These are phyloP conservation scores for Kalmusia sp. DNA, from an alignment of 2,329 filamentous ascomycete species.

Conservation along the genomic window DNA sequence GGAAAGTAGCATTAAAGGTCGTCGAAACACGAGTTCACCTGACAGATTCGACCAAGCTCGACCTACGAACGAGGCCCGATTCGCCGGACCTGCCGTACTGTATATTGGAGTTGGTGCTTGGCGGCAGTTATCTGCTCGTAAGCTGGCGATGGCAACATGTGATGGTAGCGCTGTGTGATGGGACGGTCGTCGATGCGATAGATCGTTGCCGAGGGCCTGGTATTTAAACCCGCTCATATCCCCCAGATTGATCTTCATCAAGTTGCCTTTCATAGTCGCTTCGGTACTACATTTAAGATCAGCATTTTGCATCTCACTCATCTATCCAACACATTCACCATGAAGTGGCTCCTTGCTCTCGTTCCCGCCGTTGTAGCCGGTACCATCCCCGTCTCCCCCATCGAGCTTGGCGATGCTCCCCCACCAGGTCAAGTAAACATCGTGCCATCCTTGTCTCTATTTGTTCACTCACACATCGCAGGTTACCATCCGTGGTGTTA, in stretches of 20 bases:
- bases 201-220: constrained; percentile 24
- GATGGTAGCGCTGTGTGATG: constrained; percentile 17
- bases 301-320: constrained; percentile 21
- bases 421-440: constrained; percentile 35
- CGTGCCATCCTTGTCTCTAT: constrained; percentile 1
- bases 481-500: constrained; percentile 53
- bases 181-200: constrained; percentile 11
- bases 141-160: constrained; percentile 21
- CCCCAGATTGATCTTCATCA: constrained; percentile 40
- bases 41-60: constrained; percentile 22
- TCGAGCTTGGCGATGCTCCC: constrained; percentile 35
- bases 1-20: constrained; percentile 15
- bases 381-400: constrained; percentile 23
- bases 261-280: constrained; percentile 29
- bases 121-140: constrained; percentile 32
- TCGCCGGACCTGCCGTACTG: constrained; percentile 43
- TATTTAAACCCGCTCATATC: constrained; percentile 42
- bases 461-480: constrained; percentile 25
- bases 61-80: constrained; percentile 36
- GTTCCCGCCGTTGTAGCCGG: constrained; percentile 40
- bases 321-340: constrained; percentile 32
- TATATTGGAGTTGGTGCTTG: constrained; percentile 42
- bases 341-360: constrained; percentile 48
- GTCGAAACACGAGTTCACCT: constrained; percentile 41
- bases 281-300: constrained; percentile 26